Evolutionary conservation across 148 eudicot species (phyloP).

Genomic region (Spergularia marina): DNA sequence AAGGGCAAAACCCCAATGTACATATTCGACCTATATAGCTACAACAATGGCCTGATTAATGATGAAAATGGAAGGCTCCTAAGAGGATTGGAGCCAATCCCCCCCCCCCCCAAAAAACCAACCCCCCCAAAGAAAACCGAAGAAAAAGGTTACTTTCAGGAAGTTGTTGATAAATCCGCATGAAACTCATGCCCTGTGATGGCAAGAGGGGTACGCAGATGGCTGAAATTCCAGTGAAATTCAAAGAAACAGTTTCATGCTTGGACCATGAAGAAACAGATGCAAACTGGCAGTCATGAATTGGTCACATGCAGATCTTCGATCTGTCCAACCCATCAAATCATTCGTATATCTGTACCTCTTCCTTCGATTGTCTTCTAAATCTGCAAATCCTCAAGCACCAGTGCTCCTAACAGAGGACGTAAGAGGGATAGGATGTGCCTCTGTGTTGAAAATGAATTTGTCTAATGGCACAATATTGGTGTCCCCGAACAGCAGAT

Average conservation of each 20-base stretch:
- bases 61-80: background rate
- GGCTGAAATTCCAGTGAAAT: background rate
- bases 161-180: background rate
- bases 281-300: background rate
- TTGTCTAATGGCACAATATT: slow-evolving; percentile 61
- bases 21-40: slow-evolving; percentile 14
- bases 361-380: background rate
- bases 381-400: background rate
- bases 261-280: background rate
- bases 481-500: slow-evolving; percentile 61
- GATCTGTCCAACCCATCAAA: slow-evolving; percentile 8
- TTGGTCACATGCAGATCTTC: background rate
- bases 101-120: no score
- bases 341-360: background rate
- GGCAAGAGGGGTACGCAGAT: no score
- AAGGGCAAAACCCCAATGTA: slow-evolving; percentile 16
- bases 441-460: slow-evolving; percentile 89
- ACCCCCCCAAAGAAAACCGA: background rate
- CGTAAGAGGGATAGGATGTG: slow-evolving; percentile 79
- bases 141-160: background rate
- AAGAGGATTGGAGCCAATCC: no score
- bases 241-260: background rate
- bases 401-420: slow-evolving; percentile 32
- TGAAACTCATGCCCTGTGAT: background rate
- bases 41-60: background rate